Conservation (phyloP, 2,329 filamentous ascomycete species). For the Cercospora zeina region DNA sequence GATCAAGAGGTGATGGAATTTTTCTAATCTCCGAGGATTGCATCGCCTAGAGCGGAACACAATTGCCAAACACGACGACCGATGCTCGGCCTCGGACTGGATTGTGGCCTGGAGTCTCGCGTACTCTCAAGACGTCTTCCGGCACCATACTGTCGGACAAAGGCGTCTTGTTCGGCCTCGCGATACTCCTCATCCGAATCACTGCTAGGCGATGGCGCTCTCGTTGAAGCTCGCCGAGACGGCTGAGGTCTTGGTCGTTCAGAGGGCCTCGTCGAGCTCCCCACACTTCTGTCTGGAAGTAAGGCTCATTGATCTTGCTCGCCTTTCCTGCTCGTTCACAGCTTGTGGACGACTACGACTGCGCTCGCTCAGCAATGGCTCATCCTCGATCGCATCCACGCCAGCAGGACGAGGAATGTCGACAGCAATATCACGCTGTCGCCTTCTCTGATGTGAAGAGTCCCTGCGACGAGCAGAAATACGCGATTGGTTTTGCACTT, state of each 20-base stretch:
- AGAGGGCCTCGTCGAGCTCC: background rate
- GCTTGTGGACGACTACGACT: background rate
- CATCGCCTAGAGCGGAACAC: slow-evolving; percentile 5
- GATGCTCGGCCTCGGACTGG: background rate
- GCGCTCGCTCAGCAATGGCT: background rate
- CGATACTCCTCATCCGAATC: background rate
- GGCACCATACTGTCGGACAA: background rate
- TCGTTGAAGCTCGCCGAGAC: background rate
- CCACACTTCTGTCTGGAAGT: background rate
- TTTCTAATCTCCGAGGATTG: background rate
- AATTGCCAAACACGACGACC: background rate
- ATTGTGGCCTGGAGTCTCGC: background rate
- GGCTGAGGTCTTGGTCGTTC: background rate
- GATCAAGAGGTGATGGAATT: slow-evolving; percentile 60
- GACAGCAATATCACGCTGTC: slow-evolving; percentile 5
- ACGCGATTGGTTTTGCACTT: background rate
- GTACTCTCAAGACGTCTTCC: background rate
- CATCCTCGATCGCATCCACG: background rate
- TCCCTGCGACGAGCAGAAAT: background rate
- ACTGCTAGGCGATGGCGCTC: background rate
- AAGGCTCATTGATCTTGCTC: background rate
- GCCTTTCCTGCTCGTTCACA: background rate
- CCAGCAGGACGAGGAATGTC: background rate
- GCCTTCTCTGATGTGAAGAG: background rate
- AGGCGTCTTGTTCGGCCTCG: background rate